Evolutionary conservation across 169 alveolate genomes (phyloP), one percentile per base, ranked within the genome.

Genomic region (Plasmodium gonderi): DNA sequence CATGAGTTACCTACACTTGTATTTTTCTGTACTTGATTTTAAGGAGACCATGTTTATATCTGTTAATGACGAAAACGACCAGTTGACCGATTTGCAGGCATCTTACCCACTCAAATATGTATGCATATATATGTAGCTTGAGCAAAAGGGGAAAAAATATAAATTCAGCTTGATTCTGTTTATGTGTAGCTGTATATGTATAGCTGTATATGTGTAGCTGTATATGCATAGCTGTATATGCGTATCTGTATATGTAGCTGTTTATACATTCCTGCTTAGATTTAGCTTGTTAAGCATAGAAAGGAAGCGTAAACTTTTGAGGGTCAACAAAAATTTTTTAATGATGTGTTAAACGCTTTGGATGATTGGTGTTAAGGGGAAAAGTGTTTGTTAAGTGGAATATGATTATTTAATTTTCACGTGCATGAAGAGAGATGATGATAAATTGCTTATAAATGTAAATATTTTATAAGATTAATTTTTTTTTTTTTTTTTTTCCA

Each of bases 51-150:
- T 87, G 31, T 87, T 87, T 76, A 74, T 87, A 26, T 87, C 93
- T 4, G 93, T 87, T 3, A 87, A 29, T 12, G 93, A 87, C 68
- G 89, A 87, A 26, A 64, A 65, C 3, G 68, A 87, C 47, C 64
- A 76, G 38, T 54, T 87, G 26, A 87, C 40, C n/a, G 93, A 87
- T 42, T 78, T 87, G 12, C 93, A 87, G 72, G 89, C 72, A 11
- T 74, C 93, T 7, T 87, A 87, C 74, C 93, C 93, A 1, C 4
- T 87, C n/a, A 87, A 87, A 87, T 87, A 87, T 87, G 93, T 87
- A 87, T 60, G 45, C 0, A 12, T 1, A 14, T 26, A 17, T 60
- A 2, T 29, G 33, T 36, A 11, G 36, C 17, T 8, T 38, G 87
- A 17, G 49, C 12, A 36, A 78, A 26, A 12, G 0, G 17, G 9